A percentile compares a stretch with the other conserved stretches of the same genome.
phyloP scores from a whole-genome alignment of 306 rosid genomes.

The Cercis canadensis region DNA sequence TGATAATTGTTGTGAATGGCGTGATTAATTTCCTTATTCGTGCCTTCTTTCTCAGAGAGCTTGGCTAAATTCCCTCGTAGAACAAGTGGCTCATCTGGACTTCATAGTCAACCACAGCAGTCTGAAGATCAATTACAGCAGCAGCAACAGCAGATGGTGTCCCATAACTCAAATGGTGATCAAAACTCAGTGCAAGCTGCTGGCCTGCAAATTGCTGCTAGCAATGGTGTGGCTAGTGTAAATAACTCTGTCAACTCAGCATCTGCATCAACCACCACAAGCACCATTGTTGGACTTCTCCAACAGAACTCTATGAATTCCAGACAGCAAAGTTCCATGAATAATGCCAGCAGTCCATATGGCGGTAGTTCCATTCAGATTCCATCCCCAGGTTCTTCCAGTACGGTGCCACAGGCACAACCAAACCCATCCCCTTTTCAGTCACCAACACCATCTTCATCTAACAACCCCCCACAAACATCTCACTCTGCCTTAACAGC shows the following conservation, averaged over 20 bases:
- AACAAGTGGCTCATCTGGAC: constrained; percentile 67
- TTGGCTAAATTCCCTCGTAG: constrained; percentile 91
- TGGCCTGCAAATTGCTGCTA: constrained; percentile 66
- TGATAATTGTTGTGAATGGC: constrained; percentile 1
- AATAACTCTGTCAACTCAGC: constrained; percentile 69
- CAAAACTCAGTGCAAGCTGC: constrained; percentile 64
- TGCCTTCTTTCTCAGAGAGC: constrained; percentile 64
- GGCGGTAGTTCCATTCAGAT: constrained; percentile 87
- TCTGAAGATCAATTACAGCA: constrained; percentile 71
- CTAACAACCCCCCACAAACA: constrained; percentile 75
- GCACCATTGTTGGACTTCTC: constrained; percentile 95
- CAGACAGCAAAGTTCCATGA: constrained; percentile 77
- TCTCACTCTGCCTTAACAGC: constrained; percentile 65
- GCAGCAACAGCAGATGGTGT: constrained; percentile 56
- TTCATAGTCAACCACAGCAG: constrained; percentile 69
- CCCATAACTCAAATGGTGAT: constrained; percentile 63
- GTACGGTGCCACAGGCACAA: constrained; percentile 68
- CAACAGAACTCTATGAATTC: constrained; percentile 96
- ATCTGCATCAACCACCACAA: constrained; percentile 75
- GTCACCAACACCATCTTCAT: constrained; percentile 79
- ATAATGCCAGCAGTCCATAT: constrained; percentile 84
- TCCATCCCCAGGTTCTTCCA: constrained; percentile 90
- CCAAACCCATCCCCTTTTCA: constrained; percentile 84
- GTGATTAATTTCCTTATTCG: constrained; percentile 5
- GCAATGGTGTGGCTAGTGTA: constrained; percentile 80